Base-by-base conservation (phyloP, 495 filamentous ascomycete genomes). In the Hyphodiscus hymeniophilus region DNA sequence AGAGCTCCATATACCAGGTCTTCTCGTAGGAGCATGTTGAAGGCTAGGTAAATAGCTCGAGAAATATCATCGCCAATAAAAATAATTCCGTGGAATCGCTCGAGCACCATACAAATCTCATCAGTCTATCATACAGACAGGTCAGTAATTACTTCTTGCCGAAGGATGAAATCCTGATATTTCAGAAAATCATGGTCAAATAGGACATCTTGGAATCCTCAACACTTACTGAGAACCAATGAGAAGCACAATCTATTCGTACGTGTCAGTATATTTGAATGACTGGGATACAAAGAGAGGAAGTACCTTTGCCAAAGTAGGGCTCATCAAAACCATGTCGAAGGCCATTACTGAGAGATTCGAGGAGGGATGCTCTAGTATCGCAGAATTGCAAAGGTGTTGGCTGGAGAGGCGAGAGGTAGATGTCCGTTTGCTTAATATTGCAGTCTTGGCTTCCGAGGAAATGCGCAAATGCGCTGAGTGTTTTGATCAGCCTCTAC, bases 61-160 rank as follows among this genome's bases (percentile, higher is more conserved):
- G 70, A 57, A 38, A 65, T 55, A 39, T 72, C 60, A 48, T 75
- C 71, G 15, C 72, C 72, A 42, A 73, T 50, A 45, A 75, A 75
- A 28, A 66, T 44, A 11, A 74, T 44, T 8, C 60, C 58, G 32
- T 72, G 68, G 48, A 74, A 73, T 22, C 69, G 66, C 30, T 68
- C 63, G 17, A 75, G 62, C 15, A 74, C 70, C 59, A 72, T 69
- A 54, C 73, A 74, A 26, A 71, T 66, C 36, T 76, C 69, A 8
- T 56, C 17, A 15, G 60, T 59, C 12, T 64, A 59, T 47, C n/a
- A n/a, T n/a, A n/a, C n/a, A n/a, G n/a, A n/a, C n/a, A n/a, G n/a
- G n/a, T n/a, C n/a, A n/a, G n/a, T n/a, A n/a, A n/a, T n/a, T n/a
- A n/a, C n/a, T n/a, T n/a, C n/a, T n/a, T n/a, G n/a, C n/a, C n/a